Conservation (phyloP, 2,329 filamentous ascomycete species). For the Dothideomycetes sp. region DNA sequence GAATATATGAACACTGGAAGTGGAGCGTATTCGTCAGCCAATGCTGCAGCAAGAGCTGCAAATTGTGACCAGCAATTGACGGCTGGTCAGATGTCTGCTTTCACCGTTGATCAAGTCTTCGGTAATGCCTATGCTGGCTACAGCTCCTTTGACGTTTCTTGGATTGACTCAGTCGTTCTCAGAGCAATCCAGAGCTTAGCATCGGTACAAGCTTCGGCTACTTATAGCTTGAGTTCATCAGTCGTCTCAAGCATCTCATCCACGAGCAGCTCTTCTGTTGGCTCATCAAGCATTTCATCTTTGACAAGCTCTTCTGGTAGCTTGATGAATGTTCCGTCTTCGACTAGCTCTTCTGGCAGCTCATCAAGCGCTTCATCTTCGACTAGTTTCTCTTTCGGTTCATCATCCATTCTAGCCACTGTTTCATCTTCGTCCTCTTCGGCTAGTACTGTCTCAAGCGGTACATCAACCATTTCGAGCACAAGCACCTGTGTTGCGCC, state of each 20-base stretch:
- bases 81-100: conserved; percentile 27
- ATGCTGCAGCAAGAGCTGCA: conserved; percentile 25
- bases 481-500: conserved; percentile 16
- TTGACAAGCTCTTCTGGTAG: conserved; percentile 1
- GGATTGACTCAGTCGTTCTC: conserved; percentile 32
- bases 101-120: conserved; percentile 29
- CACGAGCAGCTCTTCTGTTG: too few species aligned
- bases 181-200: conserved; percentile 27
- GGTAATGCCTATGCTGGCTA: conserved; percentile 27
- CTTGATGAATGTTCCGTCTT: too few species aligned
- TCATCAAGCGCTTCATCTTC: conserved; percentile 16
- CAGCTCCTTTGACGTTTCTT: conserved; percentile 26
- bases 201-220: conserved; percentile 18
- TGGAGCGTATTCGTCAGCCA: conserved; percentile 31
- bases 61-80: conserved; percentile 29
- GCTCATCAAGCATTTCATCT: conserved; percentile 5
- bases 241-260: neutral
- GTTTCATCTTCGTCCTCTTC: neutral
- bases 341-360: neutral
- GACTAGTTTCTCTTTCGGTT: neutral
- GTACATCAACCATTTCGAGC: conserved; percentile 16
- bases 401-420: too few species aligned
- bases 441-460: conserved; percentile 10
- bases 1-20: conserved; percentile 36
- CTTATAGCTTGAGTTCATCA: neutral